A percentile compares a stretch with the other conserved stretches of the same genome.
These are phyloP conservation scores for Wickerhamiella allomyrinae DNA, from an alignment of 805 yeast species.

Conservation along the genomic window DNA sequence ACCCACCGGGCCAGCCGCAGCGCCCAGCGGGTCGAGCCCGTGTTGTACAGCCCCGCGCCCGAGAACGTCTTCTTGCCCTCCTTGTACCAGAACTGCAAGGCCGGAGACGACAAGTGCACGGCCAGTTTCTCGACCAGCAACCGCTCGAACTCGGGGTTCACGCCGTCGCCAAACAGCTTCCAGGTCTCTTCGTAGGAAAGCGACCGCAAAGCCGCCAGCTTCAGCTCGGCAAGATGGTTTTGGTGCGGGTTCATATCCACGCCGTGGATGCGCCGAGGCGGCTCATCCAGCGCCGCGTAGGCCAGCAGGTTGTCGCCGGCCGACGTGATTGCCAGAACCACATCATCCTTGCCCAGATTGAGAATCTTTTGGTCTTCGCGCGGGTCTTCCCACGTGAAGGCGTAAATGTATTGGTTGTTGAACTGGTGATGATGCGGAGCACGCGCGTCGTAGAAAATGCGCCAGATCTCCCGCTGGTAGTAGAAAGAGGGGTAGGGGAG, in stretches of 20 bases:
- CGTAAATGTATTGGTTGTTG: conserved; percentile 66
- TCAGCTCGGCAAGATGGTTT: conserved; percentile 65
- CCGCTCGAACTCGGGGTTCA: conserved; percentile 36
- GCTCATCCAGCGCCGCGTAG: conserved; percentile 54
- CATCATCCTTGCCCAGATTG: conserved; percentile 46
- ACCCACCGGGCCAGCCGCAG: conserved; percentile 49
- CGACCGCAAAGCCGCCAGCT: conserved; percentile 53
- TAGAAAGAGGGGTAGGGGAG: conserved; percentile 70
- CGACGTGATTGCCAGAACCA: conserved; percentile 69
- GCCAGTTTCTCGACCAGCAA: conserved; percentile 43
- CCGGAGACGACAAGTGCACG: conserved; percentile 62
- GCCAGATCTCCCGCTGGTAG: conserved; percentile 63
- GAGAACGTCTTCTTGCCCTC: conserved; percentile 48
- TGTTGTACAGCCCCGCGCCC: conserved; percentile 51
- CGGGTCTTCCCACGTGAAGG: conserved; percentile 88
- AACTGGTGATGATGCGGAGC: conserved; percentile 56
- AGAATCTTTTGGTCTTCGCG: conserved; percentile 60
- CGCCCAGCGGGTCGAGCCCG: conserved; percentile 83
- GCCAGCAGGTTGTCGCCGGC: conserved; percentile 74
- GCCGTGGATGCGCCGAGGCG: conserved; percentile 69
- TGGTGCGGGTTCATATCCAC: conserved; percentile 77
- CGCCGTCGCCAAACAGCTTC: conserved; percentile 68
- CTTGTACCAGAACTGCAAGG: conserved; percentile 67
- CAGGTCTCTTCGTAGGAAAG: conserved; percentile 47
- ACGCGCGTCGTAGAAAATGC: conserved; percentile 66